Percentiles rank a stretch among this genome's conserved stretches.
Evolutionary conservation across 2,329 filamentous ascomycete species (phyloP).

Genomic region (Colletotrichum sp.): DNA sequence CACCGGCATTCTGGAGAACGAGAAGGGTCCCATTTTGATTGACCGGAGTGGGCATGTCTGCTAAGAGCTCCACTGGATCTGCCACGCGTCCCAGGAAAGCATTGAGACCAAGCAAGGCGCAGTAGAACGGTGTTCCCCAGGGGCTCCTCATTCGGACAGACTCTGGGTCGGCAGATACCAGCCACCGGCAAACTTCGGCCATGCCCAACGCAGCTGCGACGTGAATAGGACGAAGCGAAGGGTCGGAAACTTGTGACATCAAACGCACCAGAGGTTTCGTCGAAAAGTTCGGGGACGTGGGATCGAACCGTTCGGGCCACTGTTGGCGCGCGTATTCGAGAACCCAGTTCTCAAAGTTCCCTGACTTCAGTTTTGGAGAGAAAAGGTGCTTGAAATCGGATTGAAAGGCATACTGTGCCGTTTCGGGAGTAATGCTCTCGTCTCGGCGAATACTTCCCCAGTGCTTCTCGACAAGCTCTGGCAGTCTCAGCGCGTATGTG

Average conservation of each 20-base stretch:
- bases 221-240: constrained; percentile 34
- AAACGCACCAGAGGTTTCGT: constrained; percentile 30
- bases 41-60: background rate
- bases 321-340: constrained; percentile 36
- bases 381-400: constrained; percentile 33
- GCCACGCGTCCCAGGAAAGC: constrained; percentile 26
- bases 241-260: constrained; percentile 32
- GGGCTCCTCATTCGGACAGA: constrained; percentile 24
- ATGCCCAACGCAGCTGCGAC: constrained; percentile 38
- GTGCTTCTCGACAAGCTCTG: constrained; percentile 26
- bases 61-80: background rate
- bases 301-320: constrained; percentile 29
- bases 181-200: constrained; percentile 28
- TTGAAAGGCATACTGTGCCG: constrained; percentile 11
- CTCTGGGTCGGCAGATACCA: constrained; percentile 7
- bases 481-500: constrained; percentile 23
- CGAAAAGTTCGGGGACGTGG: constrained; percentile 19
- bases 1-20: constrained; percentile 27
- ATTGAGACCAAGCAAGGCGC: constrained; percentile 35
- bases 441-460: constrained; percentile 26
- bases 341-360: constrained; percentile 40
- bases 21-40: constrained; percentile 29
- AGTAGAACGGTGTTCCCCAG: constrained; percentile 36
- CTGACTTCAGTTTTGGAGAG: constrained; percentile 21
- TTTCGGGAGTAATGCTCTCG: fast-evolving